Percentiles rank a stretch among this genome's conserved stretches.
These are phyloP conservation scores for Mucuna pruriens DNA, from an alignment of 306 rosid species.

Conservation along the genomic window DNA sequence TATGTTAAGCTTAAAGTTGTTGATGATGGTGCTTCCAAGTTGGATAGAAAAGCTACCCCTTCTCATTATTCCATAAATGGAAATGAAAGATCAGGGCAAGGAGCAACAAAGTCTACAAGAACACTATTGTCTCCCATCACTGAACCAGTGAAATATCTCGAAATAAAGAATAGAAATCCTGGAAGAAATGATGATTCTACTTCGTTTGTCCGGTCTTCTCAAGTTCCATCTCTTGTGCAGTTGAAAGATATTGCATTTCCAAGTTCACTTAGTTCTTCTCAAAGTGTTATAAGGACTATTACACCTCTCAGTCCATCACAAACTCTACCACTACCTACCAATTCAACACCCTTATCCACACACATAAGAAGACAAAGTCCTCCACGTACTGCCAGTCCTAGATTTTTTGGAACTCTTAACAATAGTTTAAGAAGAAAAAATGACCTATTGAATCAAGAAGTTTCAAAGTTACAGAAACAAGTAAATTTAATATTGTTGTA, in stretches of 20 bases:
- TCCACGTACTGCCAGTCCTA: conserved; percentile 50
- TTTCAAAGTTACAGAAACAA: conserved; percentile 64
- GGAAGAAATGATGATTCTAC: conserved; percentile 50
- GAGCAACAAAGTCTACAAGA: conserved; percentile 56
- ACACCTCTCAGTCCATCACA: conserved; percentile 39
- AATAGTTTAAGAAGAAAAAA: conserved; percentile 64
- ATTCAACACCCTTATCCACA: conserved; percentile 54
- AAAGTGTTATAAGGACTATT: conserved; percentile 57
- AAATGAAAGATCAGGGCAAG: conserved; percentile 54
- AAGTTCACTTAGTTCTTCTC: conserved; percentile 63
- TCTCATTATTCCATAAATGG: conserved; percentile 52
- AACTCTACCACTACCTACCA: conserved; percentile 37
- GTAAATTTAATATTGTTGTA: conserved; percentile 44
- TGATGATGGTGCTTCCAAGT: conserved; percentile 48
- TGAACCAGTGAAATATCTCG: conserved; percentile 72
- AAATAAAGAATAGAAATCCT: conserved; percentile 54
- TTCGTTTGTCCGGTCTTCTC: conserved; percentile 63
- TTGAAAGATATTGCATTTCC: conserved; percentile 82
- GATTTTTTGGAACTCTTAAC: conserved; percentile 60
- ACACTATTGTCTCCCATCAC: conserved; percentile 63
- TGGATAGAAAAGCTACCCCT: conserved; percentile 45
- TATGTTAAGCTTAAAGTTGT: conserved; percentile 69
- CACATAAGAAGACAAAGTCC: conserved; percentile 65
- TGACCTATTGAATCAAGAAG: conserved; percentile 58
- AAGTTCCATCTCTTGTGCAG: conserved; percentile 65